These are phyloP conservation scores for Pseudohalonectria lignicola DNA, from an alignment of 2,329 filamentous ascomycete species.

Conservation along the genomic window DNA sequence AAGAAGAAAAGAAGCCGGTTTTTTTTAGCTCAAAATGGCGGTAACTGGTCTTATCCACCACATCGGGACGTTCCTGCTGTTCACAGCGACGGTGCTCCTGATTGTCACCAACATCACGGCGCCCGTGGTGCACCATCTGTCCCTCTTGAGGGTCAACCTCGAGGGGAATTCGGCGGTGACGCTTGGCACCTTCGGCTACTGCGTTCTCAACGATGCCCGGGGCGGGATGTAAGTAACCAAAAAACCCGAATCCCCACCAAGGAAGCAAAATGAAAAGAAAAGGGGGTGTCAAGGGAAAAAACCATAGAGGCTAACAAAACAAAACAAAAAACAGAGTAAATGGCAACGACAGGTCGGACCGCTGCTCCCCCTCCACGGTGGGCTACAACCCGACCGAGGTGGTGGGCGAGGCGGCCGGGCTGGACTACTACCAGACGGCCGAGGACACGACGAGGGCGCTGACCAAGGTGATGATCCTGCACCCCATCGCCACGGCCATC, in stretches of 20 bases:
- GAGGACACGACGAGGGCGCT: conserved; percentile 25
- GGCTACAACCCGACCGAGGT: conserved; percentile 44
- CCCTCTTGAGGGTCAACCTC: conserved; percentile 41
- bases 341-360: conserved; percentile 18
- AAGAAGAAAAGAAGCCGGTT: no score
- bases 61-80: conserved; percentile 45
- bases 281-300: not conserved
- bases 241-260: not conserved
- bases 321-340: not conserved
- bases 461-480: conserved; percentile 49
- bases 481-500: conserved; percentile 46
- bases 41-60: conserved; percentile 40
- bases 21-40: no score
- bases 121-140: conserved; percentile 44
- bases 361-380: conserved; percentile 34
- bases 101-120: conserved; percentile 47
- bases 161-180: conserved; percentile 25
- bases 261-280: no score
- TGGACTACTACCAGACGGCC: conserved; percentile 29
- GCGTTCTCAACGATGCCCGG: conserved; percentile 22
- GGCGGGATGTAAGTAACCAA: conserved; percentile 5
- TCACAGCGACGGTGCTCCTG: conserved; percentile 42
- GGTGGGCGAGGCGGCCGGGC: conserved; percentile 24
- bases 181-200: conserved; percentile 53
- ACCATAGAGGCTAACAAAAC: no score